Evolutionary conservation across 192 early-diverging fungal genomes (phyloP).

Genomic region (Coemansia brasiliensis): DNA sequence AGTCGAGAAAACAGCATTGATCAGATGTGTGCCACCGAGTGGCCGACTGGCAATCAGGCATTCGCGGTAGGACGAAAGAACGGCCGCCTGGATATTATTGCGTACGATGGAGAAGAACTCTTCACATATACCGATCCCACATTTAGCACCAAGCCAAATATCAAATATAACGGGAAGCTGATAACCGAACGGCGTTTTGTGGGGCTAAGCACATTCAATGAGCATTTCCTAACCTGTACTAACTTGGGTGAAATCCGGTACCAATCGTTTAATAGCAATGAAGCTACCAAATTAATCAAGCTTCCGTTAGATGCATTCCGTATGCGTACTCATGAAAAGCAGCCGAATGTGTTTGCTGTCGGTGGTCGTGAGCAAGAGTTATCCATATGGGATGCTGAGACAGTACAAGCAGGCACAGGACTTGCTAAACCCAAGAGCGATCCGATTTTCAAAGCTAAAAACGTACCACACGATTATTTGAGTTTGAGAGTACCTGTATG

Average conservation of each 20-base stretch:
- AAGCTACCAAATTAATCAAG: slow-evolving; percentile 22
- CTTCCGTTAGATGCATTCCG: slow-evolving; percentile 60
- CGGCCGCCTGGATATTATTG: slow-evolving; percentile 32
- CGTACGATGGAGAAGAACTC: slow-evolving; percentile 13
- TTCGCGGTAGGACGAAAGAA: slow-evolving; percentile 38
- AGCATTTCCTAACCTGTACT: slow-evolving; percentile 32
- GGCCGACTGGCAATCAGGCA: slow-evolving; percentile 7
- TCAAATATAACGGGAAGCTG: slow-evolving; percentile 28
- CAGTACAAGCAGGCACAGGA: slow-evolving; percentile 11
- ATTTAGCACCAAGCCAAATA: slow-evolving; percentile 16
- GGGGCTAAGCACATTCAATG: slow-evolving; percentile 17
- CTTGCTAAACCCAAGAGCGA: slow-evolving; percentile 23
- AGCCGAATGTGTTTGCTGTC: slow-evolving; percentile 70
- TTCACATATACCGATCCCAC: slow-evolving; percentile 19
- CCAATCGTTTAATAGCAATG: slow-evolving; percentile 17
- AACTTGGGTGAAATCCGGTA: slow-evolving; percentile 47
- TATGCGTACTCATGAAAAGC: slow-evolving; percentile 67
- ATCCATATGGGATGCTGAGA: slow-evolving; percentile 62
- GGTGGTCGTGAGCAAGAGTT: slow-evolving; percentile 88
- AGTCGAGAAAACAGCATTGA: slow-evolving; percentile 26
- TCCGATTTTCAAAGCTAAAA: slow-evolving; percentile 79
- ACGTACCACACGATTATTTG: slow-evolving; percentile 78
- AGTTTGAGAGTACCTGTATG: slow-evolving; percentile 84
- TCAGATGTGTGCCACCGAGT: slow-evolving; percentile 21
- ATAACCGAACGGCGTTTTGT: slow-evolving; percentile 28